phyloP scores from a whole-genome alignment of 2,329 filamentous ascomycete genomes.

The Penicillium oxalicum region DNA sequence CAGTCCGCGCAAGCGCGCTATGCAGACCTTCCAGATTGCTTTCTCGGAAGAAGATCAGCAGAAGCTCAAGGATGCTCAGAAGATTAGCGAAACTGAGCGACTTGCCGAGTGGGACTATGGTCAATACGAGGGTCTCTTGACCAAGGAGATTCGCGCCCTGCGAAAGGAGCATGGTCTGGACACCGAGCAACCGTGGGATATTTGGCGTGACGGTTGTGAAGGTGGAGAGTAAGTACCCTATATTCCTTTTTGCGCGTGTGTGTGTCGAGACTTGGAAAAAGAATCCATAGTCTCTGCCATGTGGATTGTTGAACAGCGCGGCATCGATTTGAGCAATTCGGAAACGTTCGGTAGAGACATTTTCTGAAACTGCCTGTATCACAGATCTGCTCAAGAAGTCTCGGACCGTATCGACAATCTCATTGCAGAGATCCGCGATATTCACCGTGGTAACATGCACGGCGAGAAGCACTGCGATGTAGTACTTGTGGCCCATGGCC shows the following conservation, averaged over 20 bases:
- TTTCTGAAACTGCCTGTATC: too few relatives aligned
- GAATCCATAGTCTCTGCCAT: too few relatives aligned
- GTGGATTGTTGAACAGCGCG: too few relatives aligned
- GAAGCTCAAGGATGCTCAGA: conserved; percentile 17
- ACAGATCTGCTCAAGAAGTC: conserved; percentile 33
- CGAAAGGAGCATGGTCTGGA: conserved; percentile 47
- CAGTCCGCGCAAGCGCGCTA: conserved; percentile 47
- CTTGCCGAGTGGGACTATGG: conserved; percentile 60
- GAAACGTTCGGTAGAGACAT: too few relatives aligned
- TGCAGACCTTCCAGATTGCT: conserved; percentile 45
- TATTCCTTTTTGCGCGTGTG: neutral
- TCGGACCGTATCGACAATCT: conserved; percentile 39
- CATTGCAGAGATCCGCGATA: conserved; percentile 36
- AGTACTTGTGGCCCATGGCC: conserved; percentile 40
- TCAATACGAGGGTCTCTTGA: conserved; percentile 54
- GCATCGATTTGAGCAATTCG: too few relatives aligned
- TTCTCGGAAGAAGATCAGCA: conserved; percentile 27
- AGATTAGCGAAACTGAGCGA: conserved; percentile 46
- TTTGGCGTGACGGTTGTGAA: conserved; percentile 55
- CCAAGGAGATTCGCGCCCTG: conserved; percentile 45
- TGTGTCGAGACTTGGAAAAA: too few relatives aligned
- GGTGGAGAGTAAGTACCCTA: conserved; percentile 45
- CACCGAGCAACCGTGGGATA: conserved; percentile 47
- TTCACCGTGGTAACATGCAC: conserved; percentile 39
- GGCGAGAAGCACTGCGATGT: conserved; percentile 37